Percentiles rank a stretch among this genome's conserved stretches.
Conservation (phyloP, 768 basidiomycete genomes). For the Galerina marginata region DNA sequence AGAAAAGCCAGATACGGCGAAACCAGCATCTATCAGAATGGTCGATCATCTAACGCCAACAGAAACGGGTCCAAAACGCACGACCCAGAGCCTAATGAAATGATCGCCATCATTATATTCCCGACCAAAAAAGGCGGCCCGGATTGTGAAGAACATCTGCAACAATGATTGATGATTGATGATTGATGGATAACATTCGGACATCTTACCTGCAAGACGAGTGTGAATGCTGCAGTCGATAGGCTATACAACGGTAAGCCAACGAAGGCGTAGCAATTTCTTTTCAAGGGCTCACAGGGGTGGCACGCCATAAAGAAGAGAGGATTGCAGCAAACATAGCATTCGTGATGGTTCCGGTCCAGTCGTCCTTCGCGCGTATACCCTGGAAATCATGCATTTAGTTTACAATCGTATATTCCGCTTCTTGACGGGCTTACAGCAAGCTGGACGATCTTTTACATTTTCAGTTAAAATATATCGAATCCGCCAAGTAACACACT, state of each 20-base stretch:
- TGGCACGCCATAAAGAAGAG: constrained; percentile 54
- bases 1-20: constrained; percentile 48
- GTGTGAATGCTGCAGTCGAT: constrained; percentile 45
- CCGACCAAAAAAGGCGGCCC: constrained; percentile 40
- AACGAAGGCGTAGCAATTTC: not conserved
- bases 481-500: constrained; percentile 19
- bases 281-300: constrained; percentile 39
- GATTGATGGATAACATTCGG: not conserved
- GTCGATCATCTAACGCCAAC: not conserved
- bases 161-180: not conserved
- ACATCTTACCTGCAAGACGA: constrained; percentile 46
- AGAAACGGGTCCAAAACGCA: constrained; percentile 24
- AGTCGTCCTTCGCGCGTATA: constrained; percentile 46
- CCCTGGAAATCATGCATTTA: constrained; percentile 27
- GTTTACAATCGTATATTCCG: not conserved
- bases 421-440: constrained; percentile 33
- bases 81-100: constrained; percentile 40
- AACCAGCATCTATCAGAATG: constrained; percentile 41
- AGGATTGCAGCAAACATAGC: constrained; percentile 52
- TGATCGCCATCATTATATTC: constrained; percentile 39
- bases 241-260: constrained; percentile 31
- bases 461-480: not conserved
- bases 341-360: constrained; percentile 50
- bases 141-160: constrained; percentile 51
- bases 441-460: constrained; percentile 42